Conservation (phyloP, 2,329 filamentous ascomycete species). For the Aspergillus persii region DNA sequence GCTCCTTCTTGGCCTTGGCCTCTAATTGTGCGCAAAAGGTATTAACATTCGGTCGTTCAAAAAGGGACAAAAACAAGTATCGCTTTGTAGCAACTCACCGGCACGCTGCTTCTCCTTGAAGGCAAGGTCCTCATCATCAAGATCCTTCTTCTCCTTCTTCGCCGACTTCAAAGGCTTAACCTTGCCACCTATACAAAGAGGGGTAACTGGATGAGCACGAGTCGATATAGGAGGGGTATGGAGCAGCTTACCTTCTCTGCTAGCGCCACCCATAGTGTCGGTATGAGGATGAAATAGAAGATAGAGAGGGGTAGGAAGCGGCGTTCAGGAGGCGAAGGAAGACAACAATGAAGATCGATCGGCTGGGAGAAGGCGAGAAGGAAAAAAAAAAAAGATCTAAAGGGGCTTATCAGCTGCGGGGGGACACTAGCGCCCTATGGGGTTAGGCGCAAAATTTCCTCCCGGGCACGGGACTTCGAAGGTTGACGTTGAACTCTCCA, state of each 20-base stretch:
- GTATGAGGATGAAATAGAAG: constrained; percentile 7
- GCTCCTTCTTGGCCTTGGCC: constrained; percentile 79
- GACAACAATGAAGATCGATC: constrained; percentile 19
- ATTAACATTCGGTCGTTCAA: constrained; percentile 2
- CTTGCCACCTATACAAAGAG: constrained; percentile 66
- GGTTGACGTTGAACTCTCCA: neutral
- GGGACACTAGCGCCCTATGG: constrained; percentile 16
- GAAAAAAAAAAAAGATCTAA: constrained; percentile 7
- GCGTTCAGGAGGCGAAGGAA: neutral
- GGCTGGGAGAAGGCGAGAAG: constrained; percentile 1
- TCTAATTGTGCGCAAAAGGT: constrained; percentile 48
- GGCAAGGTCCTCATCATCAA: constrained; percentile 83
- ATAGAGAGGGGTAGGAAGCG: constrained; percentile 11
- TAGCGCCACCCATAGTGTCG: constrained; percentile 62
- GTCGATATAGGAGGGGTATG: neutral
- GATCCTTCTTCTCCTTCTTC: constrained; percentile 79
- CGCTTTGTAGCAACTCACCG: constrained; percentile 49
- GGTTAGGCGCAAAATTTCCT: constrained; percentile 20
- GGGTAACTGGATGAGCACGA: constrained; percentile 14
- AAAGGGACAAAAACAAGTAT: neutral
- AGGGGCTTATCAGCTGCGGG: constrained; percentile 25
- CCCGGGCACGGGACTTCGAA: constrained; percentile 11
- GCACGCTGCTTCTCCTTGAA: constrained; percentile 80
- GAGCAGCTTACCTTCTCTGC: constrained; percentile 59
- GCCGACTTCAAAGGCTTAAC: constrained; percentile 81